Conservation (phyloP, 2,329 filamentous ascomycete genomes). For the Onygenales sp. region DNA sequence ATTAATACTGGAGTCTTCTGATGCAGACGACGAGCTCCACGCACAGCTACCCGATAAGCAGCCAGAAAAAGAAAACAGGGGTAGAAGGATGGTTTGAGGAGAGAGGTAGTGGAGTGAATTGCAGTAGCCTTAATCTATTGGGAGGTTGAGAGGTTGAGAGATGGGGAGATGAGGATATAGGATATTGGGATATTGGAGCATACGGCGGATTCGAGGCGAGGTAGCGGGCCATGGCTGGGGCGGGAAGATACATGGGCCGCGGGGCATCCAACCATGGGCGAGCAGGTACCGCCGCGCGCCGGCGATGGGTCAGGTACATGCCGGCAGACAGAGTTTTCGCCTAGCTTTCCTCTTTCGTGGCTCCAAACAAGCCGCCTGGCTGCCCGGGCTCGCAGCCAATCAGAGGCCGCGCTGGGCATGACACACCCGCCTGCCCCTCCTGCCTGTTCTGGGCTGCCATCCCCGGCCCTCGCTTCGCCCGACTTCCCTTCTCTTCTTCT, state of each 20-base stretch:
- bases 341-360: conserved; percentile 24
- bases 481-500: conserved; percentile 21
- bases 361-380: conserved; percentile 22
- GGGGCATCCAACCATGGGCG: neutral
- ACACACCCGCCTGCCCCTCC: conserved; percentile 7
- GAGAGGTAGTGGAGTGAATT: neutral
- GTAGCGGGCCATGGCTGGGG: neutral
- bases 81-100: neutral
- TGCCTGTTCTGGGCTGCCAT: conserved; percentile 6
- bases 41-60: neutral
- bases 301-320: neutral
- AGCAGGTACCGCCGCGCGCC: neutral
- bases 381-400: neutral
- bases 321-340: neutral
- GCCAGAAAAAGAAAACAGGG: neutral
- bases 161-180: no score
- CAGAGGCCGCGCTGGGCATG: conserved; percentile 15
- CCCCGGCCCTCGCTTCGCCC: conserved; percentile 20
- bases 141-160: no score
- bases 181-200: no score
- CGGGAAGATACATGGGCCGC: neutral
- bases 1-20: neutral
- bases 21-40: neutral
- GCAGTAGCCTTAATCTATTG: no score
- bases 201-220: neutral